Evolutionary conservation across 768 basidiomycete genomes (phyloP), one percentile per base, ranked within the genome.

Genomic region (Pholiota molesta): DNA sequence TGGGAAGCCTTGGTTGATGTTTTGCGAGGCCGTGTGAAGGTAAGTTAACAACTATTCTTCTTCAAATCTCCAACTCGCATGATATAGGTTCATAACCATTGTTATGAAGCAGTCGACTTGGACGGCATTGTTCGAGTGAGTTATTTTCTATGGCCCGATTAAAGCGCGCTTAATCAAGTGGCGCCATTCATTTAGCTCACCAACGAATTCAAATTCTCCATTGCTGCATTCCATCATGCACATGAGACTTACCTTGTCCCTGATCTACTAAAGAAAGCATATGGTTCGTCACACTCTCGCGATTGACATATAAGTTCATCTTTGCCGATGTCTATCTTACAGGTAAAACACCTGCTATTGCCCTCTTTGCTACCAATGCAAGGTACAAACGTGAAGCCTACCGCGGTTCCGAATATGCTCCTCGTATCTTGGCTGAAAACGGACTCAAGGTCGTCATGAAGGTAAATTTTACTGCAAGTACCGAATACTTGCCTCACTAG

Each of bases 181-280:
- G 35, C 11, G 13, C 35, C 35, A 47, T 29, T 56, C 28, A 39
- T 37, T 54, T 57, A 79, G 74, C 74, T 88, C 33, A 81, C 84
- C 8, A 84, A 89, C 69, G 87, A 89, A 70, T 89, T 89, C 64
- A 82, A 88, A 66, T 91, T 91, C 72, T 80, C 85, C 2, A 83
- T 93, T 56, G 87, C 90, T 5, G 87, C 88, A 1, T 87, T 92
- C 72, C 92, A 93, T 62, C 86, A 89, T 59, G 92, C 92, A 0
- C 88, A 89, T 63, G 91, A 94, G 68, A 86, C 91, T 0, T 95
- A 90, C 70, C 83, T 95, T n/a, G 89, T 95, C n/a, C 91, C 93
- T 0, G 88, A 88, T 52, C 72, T 90, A 1, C 77, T 96, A 66
- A 92, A 90, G 76, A 83, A 83, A 65, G 84, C 85, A 45, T 93